Evolutionary conservation across 2,329 filamentous ascomycete genomes (phyloP), one percentile per base, ranked within the genome.

Genomic region (Allantophomopsis cytisporea): DNA sequence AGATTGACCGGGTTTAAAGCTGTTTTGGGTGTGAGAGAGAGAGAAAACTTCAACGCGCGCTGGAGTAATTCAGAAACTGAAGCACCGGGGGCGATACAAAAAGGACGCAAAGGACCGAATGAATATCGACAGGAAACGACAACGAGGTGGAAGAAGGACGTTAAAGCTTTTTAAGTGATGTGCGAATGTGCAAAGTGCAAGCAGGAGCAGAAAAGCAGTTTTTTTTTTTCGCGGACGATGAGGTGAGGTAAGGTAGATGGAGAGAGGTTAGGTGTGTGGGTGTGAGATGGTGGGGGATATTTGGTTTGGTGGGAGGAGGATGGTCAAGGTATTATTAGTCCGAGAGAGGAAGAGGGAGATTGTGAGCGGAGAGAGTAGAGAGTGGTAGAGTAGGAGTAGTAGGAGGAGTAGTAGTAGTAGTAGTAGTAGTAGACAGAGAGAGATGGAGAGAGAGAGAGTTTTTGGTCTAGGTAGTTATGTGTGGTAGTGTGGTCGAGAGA

Each of bases 51-150:
- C 43, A 40, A 48, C 46, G 23, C 23, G 23, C 23, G 23, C 49
- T 46, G 43, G 47, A 45, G 42, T 48, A 54, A 51, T 47, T 48
- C 50, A 50, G 37, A 58, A 56, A 52, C 52, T 34, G 31, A 49
- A 50, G 53, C 49, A 57, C 56, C 48, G 53, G 50, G 49, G 47
- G 49, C 52, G 53, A 54, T 50, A 55, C 50, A 48, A 8, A 52
- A 55, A 54, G 48, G 50, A 54, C 52, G 46, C 48, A 43, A 52
- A 45, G 49, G 52, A 50, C 49, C 50, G 50, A 50, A 28, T 28
- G 23, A 46, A 51, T 51, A 53, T 54, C 52, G 50, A 56, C 46
- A 53, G 45, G 44, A 54, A 56, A 57, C 47, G 54, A 54, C 51
- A 48, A 28, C 7, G 23, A 28, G 5, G 23, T 28, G 23, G 23